Evolutionary conservation across 2,329 filamentous ascomycete species (phyloP), one percentile per base, ranked within the genome.

Genomic region (Parastagonospora avenae): DNA sequence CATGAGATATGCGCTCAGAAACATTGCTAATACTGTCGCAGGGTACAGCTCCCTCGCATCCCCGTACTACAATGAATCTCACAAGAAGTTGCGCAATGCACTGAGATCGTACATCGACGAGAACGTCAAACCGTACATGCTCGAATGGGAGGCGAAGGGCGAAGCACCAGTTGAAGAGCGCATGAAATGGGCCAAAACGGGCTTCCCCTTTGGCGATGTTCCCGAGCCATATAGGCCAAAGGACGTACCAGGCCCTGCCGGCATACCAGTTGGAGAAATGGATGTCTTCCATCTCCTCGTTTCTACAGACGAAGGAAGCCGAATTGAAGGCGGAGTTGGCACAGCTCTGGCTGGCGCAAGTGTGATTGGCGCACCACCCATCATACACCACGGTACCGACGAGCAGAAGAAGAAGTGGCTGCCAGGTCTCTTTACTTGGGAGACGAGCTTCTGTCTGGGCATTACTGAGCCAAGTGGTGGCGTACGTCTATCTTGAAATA

Each of bases 1-100:
- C 19, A 24, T 5, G 3, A 24, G 19, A 24, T 24, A 24, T 24
- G 19, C 19, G 19, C 19, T 24, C 5, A 3, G 19, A 24, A 24
- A 3, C 5, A 5, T 5, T 24, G 19, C 19, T 24, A 24, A 24
- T 24, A 24, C 19, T 24, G 3, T 24, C 19, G 3, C 19, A 24
- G 19, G 19, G 76, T 75, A 71, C 55, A 73, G 74, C 54, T 73
- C 75, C 27, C 77, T 83, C 49, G 74, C 76, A 8, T 81, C 80
- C 42, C 83, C 85, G 0, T 87, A 88, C 72, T 89, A 89, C 76
- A 86, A 80, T 27, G 77, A 80, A 11, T 82, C 81, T 2, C 87
- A 89, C 64, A 79, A 80, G 29, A 74, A 71, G n/a, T 76, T 89
- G 1, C 83, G 84, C 44, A 76, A 81, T 32, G 77, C 75, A 4